Percentiles rank a stretch among this genome's conserved stretches.
Evolutionary conservation across 305 asterid species (phyloP).

Genomic region (Coffea humblotiana): DNA sequence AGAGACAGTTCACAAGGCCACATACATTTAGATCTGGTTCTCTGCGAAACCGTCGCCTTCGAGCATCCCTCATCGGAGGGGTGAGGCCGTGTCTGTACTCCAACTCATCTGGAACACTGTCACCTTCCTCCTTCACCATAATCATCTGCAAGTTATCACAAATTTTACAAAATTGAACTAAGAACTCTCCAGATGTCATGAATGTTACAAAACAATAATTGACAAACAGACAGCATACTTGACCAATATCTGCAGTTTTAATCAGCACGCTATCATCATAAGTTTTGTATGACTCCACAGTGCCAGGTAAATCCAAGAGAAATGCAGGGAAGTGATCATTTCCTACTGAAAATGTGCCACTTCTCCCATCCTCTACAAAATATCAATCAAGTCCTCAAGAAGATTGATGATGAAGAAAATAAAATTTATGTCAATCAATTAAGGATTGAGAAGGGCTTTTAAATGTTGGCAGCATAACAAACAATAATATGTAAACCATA

Average conservation of each 20-base stretch:
- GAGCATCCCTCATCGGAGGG: slow-evolving; percentile 96
- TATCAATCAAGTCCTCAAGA: not conserved
- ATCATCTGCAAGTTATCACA: slow-evolving; percentile 58
- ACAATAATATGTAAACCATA: not conserved
- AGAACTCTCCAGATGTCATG: not conserved
- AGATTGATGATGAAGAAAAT: slow-evolving; percentile 3
- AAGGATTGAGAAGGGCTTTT: not conserved
- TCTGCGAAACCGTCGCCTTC: slow-evolving; percentile 90
- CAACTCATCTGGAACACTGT: slow-evolving; percentile 66
- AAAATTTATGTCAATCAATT: not conserved
- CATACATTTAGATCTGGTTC: slow-evolving; percentile 90
- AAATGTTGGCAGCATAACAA: not conserved
- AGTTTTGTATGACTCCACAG: slow-evolving; percentile 92
- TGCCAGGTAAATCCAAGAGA: slow-evolving; percentile 88
- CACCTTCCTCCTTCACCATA: slow-evolving; percentile 87
- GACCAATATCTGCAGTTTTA: slow-evolving; percentile 94
- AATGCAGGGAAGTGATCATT: slow-evolving; percentile 80
- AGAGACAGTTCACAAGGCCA: not conserved
- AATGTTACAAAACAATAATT: not conserved
- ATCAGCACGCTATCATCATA: slow-evolving; percentile 84
- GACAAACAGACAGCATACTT: slow-evolving; percentile 38
- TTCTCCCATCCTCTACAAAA: slow-evolving; percentile 74
- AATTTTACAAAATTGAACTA: slow-evolving; percentile 2
- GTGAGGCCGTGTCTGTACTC: slow-evolving; percentile 93
- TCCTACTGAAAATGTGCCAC: slow-evolving; percentile 67